Evolutionary conservation across 2,329 filamentous ascomycete species (phyloP), one percentile per base, ranked within the genome.

Genomic region (Incumbomyces delicatus): DNA sequence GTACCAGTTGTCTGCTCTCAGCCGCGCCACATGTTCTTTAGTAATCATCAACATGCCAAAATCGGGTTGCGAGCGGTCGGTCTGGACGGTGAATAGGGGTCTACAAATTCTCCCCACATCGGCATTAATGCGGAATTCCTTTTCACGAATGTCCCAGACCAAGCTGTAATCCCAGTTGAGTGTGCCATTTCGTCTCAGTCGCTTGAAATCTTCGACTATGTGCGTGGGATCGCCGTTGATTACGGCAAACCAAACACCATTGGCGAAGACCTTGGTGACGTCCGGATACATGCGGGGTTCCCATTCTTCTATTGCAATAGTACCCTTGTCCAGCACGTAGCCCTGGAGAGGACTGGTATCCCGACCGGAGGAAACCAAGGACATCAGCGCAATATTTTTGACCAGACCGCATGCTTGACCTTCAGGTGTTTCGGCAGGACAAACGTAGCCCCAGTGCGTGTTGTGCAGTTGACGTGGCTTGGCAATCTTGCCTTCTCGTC

Each of bases 391-490:
- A 63, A 98, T 63, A 61, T 98, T 98, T 75, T 98, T 98, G 66
- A 98, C 92, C 54, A 98, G 73, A 69, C 92, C 92, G 71, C 92
- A 98, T 67, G 92, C 92, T 66, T 98, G 92, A 53, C 92, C 92
- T 77, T 98, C 92, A 18, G 92, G 92, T 13, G 92, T 98, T 65
- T 98, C 92, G 27, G 92, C 90, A 27, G 92, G 92, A 65, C 92
- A 98, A 14, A 98, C 90, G 58, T 96, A 72, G 53, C 92, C 92
- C 92, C 92, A 98, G 63, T 98, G 92, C 6, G 90, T 96, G 66
- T 96, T 96, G 73, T 98, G 92, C 53, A 98, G 76, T 69, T 98
- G 94, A 50, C 92, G 85, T 33, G 92, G 92, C 67, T 98, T 98
- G 34, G 94, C 94, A 56, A 98, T 85, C 68, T 98, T 98, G 57